These are phyloP conservation scores for Grammothele lineata DNA, from an alignment of 768 basidiomycete species.

Conservation along the genomic window DNA sequence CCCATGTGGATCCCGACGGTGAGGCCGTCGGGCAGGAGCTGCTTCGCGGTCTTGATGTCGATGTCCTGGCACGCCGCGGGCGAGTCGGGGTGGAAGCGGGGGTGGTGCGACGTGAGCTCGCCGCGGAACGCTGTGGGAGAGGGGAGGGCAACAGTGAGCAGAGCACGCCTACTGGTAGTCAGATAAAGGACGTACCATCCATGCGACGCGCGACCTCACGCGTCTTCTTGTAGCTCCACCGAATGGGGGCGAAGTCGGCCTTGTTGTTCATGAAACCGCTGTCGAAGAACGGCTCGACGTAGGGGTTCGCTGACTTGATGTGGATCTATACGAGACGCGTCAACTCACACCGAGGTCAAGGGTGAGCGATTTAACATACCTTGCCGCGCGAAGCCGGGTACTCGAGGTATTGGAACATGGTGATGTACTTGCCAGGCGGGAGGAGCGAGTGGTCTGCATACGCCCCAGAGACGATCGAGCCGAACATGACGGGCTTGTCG, in stretches of 20 bases:
- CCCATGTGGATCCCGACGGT: slow-evolving; percentile 75
- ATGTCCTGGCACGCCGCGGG: slow-evolving; percentile 57
- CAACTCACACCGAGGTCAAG: background rate
- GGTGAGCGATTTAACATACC: slow-evolving; percentile 31
- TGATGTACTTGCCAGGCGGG: slow-evolving; percentile 68
- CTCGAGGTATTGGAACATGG: slow-evolving; percentile 76
- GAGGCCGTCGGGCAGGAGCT: slow-evolving; percentile 53
- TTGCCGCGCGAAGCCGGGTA: slow-evolving; percentile 73
- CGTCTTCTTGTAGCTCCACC: slow-evolving; percentile 77
- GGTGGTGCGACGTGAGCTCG: slow-evolving; percentile 68
- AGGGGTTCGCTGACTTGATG: slow-evolving; percentile 55
- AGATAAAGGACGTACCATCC: slow-evolving; percentile 43
- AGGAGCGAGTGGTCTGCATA: slow-evolving; percentile 69
- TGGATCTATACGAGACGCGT: slow-evolving; percentile 43
- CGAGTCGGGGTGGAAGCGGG: slow-evolving; percentile 68
- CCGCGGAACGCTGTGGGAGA: slow-evolving; percentile 54
- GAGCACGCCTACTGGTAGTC: too few species aligned
- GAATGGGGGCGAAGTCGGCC: slow-evolving; percentile 71
- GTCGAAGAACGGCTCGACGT: slow-evolving; percentile 61
- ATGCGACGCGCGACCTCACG: slow-evolving; percentile 68
- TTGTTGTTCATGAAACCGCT: slow-evolving; percentile 79
- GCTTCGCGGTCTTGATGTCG: slow-evolving; percentile 64
- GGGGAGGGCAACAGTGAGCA: background rate
- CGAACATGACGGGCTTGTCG: slow-evolving; percentile 77
- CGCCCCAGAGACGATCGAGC: slow-evolving; percentile 63